These are phyloP conservation scores for Irpex lacteus DNA, from an alignment of 1,284 basidiomycete species.

Conservation along the genomic window DNA sequence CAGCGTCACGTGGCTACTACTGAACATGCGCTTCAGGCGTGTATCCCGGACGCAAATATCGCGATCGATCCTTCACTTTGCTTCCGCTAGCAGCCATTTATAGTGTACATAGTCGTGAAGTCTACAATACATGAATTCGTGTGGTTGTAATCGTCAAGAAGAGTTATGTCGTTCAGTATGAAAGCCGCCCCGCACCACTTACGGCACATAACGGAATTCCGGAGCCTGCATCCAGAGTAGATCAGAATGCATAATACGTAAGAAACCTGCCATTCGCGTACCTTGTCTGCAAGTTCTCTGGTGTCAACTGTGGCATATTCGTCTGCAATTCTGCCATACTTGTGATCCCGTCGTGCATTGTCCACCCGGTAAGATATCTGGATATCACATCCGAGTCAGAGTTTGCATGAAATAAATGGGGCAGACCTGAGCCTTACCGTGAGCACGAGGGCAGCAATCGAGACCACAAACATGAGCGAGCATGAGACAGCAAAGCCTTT, in stretches of 20 bases:
- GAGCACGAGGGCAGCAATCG: slow-evolving; percentile 49
- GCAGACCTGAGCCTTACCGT: slow-evolving; percentile 37
- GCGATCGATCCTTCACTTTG: slow-evolving; percentile 3
- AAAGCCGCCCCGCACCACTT: slow-evolving; percentile 11
- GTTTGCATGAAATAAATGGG: neutral
- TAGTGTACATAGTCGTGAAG: neutral
- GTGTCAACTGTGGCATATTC: slow-evolving; percentile 58
- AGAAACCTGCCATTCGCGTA: slow-evolving; percentile 25
- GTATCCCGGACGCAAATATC: neutral
- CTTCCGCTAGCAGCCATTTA: neutral
- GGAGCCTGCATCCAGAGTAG: slow-evolving; percentile 34
- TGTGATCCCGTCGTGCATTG: slow-evolving; percentile 52
- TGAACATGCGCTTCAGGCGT: slow-evolving; percentile 1
- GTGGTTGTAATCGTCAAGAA: neutral
- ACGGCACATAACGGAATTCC: slow-evolving; percentile 48
- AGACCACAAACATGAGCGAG: slow-evolving; percentile 56
- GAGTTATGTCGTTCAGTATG: neutral
- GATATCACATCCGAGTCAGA: neutral
- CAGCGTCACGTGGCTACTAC: neutral
- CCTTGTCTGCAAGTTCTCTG: slow-evolving; percentile 64
- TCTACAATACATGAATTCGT: neutral
- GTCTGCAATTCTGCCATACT: slow-evolving; percentile 48
- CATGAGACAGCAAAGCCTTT: slow-evolving; percentile 65
- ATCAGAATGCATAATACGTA: neutral
- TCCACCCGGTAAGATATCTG: slow-evolving; percentile 64